phyloP scores from a whole-genome alignment of 202 grass and related monocot species.

The Carex arenaria region DNA sequence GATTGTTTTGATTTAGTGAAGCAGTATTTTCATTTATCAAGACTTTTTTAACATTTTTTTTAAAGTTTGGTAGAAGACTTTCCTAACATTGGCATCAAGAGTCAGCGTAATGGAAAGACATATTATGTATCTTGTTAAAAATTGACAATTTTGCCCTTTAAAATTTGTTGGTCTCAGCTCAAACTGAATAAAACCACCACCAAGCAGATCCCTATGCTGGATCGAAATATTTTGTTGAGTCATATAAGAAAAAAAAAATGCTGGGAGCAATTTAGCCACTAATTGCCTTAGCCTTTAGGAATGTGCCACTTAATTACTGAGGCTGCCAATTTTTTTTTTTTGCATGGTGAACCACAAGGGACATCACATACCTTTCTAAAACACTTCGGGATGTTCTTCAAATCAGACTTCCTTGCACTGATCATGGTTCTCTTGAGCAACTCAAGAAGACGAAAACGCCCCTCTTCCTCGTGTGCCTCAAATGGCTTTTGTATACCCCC shows the following conservation, averaged over 20 bases:
- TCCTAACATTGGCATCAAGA: not conserved
- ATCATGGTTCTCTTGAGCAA: constrained; percentile 89
- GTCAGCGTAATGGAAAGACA: not conserved
- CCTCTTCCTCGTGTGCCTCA: constrained; percentile 84
- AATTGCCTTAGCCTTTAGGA: not conserved
- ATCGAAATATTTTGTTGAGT: not conserved
- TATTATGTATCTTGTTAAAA: not conserved
- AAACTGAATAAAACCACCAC: not conserved
- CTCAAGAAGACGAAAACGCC: constrained; percentile 51
- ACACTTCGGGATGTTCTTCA: constrained; percentile 86
- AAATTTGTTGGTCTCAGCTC: not conserved
- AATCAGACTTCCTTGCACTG: constrained; percentile 89
- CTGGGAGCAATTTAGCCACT: not conserved
- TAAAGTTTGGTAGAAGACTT: not conserved
- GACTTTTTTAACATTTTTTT: not conserved
- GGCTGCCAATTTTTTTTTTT: not conserved
- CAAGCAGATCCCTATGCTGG: not conserved
- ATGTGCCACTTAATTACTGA: not conserved
- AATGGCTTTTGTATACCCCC: constrained; percentile 70
- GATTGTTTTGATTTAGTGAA: not conserved
- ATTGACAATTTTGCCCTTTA: not conserved
- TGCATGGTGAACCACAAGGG: not conserved
- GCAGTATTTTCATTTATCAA: not conserved
- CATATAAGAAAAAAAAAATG: not conserved
- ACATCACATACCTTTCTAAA: constrained; percentile 54